Conservation (phyloP, 805 yeast genomes). For the Ogataea kodamae region DNA sequence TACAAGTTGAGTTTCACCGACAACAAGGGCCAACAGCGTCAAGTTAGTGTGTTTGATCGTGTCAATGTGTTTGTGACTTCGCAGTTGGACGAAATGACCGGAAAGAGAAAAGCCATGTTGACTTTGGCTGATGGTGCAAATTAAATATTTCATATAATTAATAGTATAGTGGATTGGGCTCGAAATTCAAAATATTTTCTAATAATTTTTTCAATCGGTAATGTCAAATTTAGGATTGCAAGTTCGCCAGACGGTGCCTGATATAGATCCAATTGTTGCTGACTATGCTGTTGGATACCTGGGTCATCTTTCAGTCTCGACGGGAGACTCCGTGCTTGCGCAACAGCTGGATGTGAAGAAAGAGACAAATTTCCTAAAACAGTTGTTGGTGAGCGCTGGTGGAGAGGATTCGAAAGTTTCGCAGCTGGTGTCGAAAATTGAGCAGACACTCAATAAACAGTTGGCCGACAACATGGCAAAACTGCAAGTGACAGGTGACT, state of each 20-base stretch:
- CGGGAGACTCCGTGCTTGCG: constrained; percentile 79
- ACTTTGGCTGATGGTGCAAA: constrained; percentile 53
- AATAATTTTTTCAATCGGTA: constrained; percentile 1
- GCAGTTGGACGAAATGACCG: constrained; percentile 78
- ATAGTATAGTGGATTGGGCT: too few relatives aligned
- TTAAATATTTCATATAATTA: too few relatives aligned
- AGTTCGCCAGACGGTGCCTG: constrained; percentile 82
- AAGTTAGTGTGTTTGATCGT: constrained; percentile 68
- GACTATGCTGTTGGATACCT: constrained; percentile 93
- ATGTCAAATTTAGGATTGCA: constrained; percentile 43
- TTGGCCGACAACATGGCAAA: constrained; percentile 67
- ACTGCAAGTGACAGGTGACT: constrained; percentile 76
- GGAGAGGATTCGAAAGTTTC: constrained; percentile 59
- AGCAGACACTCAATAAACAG: constrained; percentile 49
- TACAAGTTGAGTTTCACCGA: constrained; percentile 60
- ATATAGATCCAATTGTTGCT: constrained; percentile 79
- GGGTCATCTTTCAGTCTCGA: constrained; percentile 71
- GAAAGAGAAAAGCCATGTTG: constrained; percentile 88
- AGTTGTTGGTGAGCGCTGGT: constrained; percentile 76
- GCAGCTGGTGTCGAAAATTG: constrained; percentile 42
- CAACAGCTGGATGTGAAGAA: constrained; percentile 61
- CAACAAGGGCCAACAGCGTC: constrained; percentile 39
- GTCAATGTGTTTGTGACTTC: constrained; percentile 81
- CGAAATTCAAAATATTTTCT: constrained; percentile 1
- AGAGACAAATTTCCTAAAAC: constrained; percentile 67